Evolutionary conservation across 2,329 filamentous ascomycete genomes (phyloP), one percentile per base, ranked within the genome.

Genomic region (Colletotrichum liriopes): DNA sequence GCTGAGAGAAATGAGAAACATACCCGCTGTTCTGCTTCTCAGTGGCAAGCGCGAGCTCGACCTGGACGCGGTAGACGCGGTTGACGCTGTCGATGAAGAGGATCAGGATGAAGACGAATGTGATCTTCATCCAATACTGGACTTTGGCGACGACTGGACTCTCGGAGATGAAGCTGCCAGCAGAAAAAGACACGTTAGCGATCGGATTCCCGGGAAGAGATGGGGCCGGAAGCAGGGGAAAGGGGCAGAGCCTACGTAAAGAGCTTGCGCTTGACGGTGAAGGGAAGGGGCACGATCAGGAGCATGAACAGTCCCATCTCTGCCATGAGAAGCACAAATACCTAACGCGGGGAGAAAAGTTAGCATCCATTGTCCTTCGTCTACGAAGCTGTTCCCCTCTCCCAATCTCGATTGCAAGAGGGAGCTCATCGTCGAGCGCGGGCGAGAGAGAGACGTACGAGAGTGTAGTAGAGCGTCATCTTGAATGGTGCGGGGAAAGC

Each of bases 61-160:
- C 85, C 85, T 98, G 96, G 67, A 99, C 96, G 74, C 96, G 94
- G 84, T 74, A 75, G 29, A 75, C 96, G 75, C 96, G 94, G 80
- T 92, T 92, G 83, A 98, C 95, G 81, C 95, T 98, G 86, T 99
- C 96, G 79, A 98, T 90, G 86, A 99, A 99, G 76, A 99, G 92
- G 75, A 99, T 98, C 71, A 98, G 88, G 79, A 99, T 98, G 86
- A 99, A 99, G 81, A 99, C 96, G 82, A 99, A 99, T 2, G 95
- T 98, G 70, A 99, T 99, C 90, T 98, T 98, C 86, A 99, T 89
- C 79, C 95, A 96, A 87, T 99, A 98, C 87, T 98, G 96, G 75
- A 98, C 83, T 83, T 98, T 98, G 51, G 95, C 96, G 71, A 99
- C 89, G 64, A 92, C 73, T 0, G 88, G 93, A 81, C 92, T 97